Evolutionary conservation across 139 green algal species (phyloP), one percentile per base, ranked within the genome.

Genomic region (Pleodorina starrii): DNA sequence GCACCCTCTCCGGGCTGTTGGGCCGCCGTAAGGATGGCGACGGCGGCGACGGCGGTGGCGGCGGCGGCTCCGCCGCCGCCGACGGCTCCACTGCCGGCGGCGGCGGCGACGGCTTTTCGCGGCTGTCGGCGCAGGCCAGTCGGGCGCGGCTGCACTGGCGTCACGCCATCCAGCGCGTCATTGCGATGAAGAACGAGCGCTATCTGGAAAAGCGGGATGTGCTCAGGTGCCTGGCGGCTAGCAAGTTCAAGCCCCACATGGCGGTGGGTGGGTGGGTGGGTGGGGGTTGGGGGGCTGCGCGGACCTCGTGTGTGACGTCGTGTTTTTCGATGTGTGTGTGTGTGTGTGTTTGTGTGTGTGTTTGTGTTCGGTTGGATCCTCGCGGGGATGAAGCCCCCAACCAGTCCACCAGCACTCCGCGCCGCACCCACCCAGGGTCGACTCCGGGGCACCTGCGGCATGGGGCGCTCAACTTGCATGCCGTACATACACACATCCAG

Each of bases 231-330:
- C 5, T 89, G 14, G 48, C 69, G 6, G 69, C 25, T 12, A 63
- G 35, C 69, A 89, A 89, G 69, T 89, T 89, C 69, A 81, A 54
- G 50, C 84, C 84, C 23, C 48, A 82, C 84, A 72, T 89, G 69
- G 46, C 6, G 66, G 83, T 88, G 48, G 19, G 60, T 35, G 43
- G 19, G 17, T 19, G 32, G 76, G 14, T 32, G 46, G 76, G 19
- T 46, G n/a, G 35, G 29, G 44, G 12, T 5, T 35, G n/a, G 35
- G 68, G 36, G 36, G 10, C 35, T 6, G 35, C 1, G 19, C 35
- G 32, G 35, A 76, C 19, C 14, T 2, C 5, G 21, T 71, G 66
- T 21, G 10, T 38, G 11, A 72, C 7, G 27, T 66, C 23, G 9
- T 57, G 42, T 35, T 14, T 59, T 59, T 35, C 36, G 9, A 27